Base-by-base conservation (phyloP, 192 early-diverging fungal species). In the Rhizophagus sp. region DNA sequence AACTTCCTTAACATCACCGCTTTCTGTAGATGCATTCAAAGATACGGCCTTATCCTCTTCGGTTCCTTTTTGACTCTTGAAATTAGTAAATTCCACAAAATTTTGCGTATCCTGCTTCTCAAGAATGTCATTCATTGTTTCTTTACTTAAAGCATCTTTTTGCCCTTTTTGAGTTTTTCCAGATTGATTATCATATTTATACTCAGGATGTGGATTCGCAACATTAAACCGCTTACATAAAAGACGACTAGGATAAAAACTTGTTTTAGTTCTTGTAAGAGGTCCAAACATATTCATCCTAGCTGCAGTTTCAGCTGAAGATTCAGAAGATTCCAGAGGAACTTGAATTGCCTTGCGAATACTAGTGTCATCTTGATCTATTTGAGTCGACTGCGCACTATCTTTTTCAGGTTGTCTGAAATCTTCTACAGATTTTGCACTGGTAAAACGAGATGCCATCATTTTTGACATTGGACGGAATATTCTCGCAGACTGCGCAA, bases 161-260 rank as follows among this genome's bases (percentile, higher is more conserved):
- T 80, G 82, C 13, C 85, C 86, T 22, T 83, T 82, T 62, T 82
- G 76, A 0, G 86, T 85, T 24, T 87, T 82, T 11, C 83, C 85
- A 36, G 61, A 72, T 3, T 69, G 62, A 22, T 66, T 66, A 1
- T 61, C 52, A 6, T 79, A 81, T 62, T 84, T 79, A 68, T 91
- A 85, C n/a, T 90, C 80, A 6, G 90, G 91, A 82, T 94, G 90
- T 10, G 94, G 94, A 65, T 94, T 89, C 8, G 88, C 82, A 10
- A 96, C 88, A 82, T 91, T 91, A 79, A 96, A 94, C 12, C 94
- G 86, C 72, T 94, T 95, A 82, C 94, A 96, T 0, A 94, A 81
- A 22, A 94, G 88, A 44, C 88, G 88, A 22, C 80, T 83, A 7
- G 95, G 95, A 69, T 89, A 89, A 81, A 93, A 95, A 24, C 87